Evolutionary conservation across 352 stramenopile genomes (phyloP).

Genomic region (Phytophthora sp.): DNA sequence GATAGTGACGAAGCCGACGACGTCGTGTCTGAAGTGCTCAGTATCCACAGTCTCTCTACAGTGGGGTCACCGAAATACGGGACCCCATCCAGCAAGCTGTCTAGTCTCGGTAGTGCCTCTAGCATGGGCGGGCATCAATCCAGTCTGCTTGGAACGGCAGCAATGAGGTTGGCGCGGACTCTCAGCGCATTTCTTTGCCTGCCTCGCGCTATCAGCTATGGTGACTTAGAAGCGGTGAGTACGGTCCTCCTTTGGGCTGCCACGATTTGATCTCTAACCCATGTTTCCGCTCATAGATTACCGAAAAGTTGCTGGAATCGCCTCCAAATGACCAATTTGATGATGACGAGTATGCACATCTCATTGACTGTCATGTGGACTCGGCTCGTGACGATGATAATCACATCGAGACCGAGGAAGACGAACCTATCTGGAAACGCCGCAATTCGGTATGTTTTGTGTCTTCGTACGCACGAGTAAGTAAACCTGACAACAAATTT

Average conservation of each 20-base stretch:
- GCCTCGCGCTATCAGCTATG: slow-evolving; percentile 74
- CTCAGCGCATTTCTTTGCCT: slow-evolving; percentile 75
- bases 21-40: slow-evolving; percentile 42
- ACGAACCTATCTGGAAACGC: slow-evolving; percentile 52
- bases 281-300: slow-evolving; percentile 50
- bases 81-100: slow-evolving; percentile 19
- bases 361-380: slow-evolving; percentile 76
- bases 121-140: slow-evolving; percentile 39
- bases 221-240: slow-evolving; percentile 65
- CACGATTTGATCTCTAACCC: background rate
- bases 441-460: slow-evolving; percentile 40
- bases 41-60: slow-evolving; percentile 10
- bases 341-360: slow-evolving; percentile 63
- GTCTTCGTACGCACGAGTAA: background rate
- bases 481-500: slow-evolving; percentile 3
- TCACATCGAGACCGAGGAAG: slow-evolving; percentile 20
- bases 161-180: slow-evolving; percentile 60
- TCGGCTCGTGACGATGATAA: slow-evolving; percentile 53
- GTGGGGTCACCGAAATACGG: slow-evolving; percentile 24
- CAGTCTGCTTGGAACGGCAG: slow-evolving; percentile 35
- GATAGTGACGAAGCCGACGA: slow-evolving; percentile 49
- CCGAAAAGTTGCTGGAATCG: slow-evolving; percentile 65
- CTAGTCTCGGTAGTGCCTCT: slow-evolving; percentile 42
- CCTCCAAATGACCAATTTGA: slow-evolving; percentile 58
- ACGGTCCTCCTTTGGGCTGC: background rate